Conservation (phyloP, 148 eudicot species). For the Persicaria tinctoria region DNA sequence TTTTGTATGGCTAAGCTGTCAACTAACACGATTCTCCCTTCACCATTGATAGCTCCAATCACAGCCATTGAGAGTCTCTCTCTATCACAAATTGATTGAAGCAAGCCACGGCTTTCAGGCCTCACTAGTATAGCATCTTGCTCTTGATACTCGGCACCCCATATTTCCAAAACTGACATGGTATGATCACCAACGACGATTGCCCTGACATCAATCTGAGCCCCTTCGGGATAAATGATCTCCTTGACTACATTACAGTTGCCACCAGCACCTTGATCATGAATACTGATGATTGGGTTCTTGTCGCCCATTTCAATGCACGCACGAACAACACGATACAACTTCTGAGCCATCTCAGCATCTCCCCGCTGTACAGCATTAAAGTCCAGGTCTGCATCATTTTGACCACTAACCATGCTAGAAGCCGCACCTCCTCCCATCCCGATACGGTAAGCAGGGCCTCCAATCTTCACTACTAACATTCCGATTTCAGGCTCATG, state of each 20-base stretch:
- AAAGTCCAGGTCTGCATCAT: conserved; percentile 85
- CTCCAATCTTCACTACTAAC: conserved; percentile 89
- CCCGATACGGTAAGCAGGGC: conserved; percentile 91
- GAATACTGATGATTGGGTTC: conserved; percentile 83
- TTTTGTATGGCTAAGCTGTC: conserved; percentile 52
- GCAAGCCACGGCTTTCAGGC: conserved; percentile 56
- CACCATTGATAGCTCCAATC: conserved; percentile 67
- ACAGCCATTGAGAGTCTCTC: conserved; percentile 90
- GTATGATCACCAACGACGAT: conserved; percentile 87
- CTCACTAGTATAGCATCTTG: conserved; percentile 88
- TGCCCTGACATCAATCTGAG: conserved; percentile 74
- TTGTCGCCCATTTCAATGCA: conserved; percentile 84
- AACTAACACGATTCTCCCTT: conserved; percentile 59
- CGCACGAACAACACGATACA: conserved; percentile 87
- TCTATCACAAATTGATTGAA: conserved; percentile 59
- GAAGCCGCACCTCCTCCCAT: conserved; percentile 99
- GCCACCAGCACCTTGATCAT: conserved; percentile 97
- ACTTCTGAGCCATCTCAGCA: conserved; percentile 91
- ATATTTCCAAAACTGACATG: conserved; percentile 87
- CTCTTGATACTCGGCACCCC: conserved; percentile 98
- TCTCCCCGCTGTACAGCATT: conserved; percentile 97
- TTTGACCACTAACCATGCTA: conserved; percentile 93
- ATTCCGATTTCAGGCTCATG: conserved; percentile 82
- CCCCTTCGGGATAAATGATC: conserved; percentile 83
- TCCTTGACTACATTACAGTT: conserved; percentile 95